Evolutionary conservation across 345 rosid species (phyloP), one percentile per base, ranked within the genome.

Genomic region (Gossypium australe): DNA sequence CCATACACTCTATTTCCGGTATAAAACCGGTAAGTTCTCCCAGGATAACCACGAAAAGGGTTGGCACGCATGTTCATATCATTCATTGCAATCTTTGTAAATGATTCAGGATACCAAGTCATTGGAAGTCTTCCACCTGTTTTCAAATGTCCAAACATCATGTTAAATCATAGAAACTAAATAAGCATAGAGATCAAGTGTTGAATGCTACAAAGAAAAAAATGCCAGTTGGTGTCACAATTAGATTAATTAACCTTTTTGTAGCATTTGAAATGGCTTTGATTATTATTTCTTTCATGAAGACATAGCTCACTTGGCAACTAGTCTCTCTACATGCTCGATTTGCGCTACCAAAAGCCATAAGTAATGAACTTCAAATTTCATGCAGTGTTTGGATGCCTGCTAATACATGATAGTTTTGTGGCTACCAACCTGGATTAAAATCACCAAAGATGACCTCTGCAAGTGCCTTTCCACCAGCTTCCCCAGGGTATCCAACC

Each of bases 401-500:
- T 12, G 41, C 43, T 38, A 63, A 71, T 55, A 62, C 49, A 67
- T 11, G 14, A 18, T 18, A 58, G 63, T 73, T 52, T 62, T 22
- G 78, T 63, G 34, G 51, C 38, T 73, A 82, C 84, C 7, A 82
- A 92, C 98, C 97, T 84, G 97, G 98, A 87, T 94, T 94, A 76
- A 78, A 83, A 51, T 87, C 89, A 9, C 97, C 97, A 78, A 91
- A 94, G 77, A 94, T 74, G 78, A 88, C 75, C 70, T 92, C 92
- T 29, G 95, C 95, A 5, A 94, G 90, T 27, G 98, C 98, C 84
- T 75, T 85, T 62, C 92, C 87, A 73, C 98, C 98, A 12, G 95
- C 84, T 87, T 94, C 97, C 49, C 97, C 97, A 64, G 97, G 98
- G 77, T 94, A 92, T 16, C 97, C 97, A 70, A 88, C 88, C 98